These are phyloP conservation scores for Ceratocystis alfenasii DNA, from an alignment of 2,329 filamentous ascomycete genomes.

Conservation along the genomic window DNA sequence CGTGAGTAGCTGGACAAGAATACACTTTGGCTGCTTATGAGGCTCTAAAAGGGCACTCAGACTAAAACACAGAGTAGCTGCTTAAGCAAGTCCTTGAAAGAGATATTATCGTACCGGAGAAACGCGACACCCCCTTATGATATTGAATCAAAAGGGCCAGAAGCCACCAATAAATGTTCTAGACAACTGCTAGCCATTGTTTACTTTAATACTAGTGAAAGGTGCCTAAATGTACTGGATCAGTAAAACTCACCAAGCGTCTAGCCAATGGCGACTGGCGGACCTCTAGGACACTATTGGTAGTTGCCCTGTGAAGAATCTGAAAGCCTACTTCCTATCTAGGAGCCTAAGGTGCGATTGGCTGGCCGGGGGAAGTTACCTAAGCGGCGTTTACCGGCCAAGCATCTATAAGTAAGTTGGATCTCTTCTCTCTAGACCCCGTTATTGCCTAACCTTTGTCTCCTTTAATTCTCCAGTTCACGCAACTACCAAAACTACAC, in stretches of 20 bases:
- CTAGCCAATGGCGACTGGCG: neutral
- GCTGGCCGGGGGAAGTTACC: neutral
- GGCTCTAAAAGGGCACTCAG: too few relatives aligned
- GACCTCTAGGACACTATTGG: neutral
- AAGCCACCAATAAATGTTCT: too few relatives aligned
- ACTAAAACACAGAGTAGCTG: too few relatives aligned
- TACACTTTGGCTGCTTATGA: too few relatives aligned
- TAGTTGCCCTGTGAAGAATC: neutral
- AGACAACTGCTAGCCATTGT: too few relatives aligned
- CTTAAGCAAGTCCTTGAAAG: too few relatives aligned
- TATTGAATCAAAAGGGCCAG: too few relatives aligned
- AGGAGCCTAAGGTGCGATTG: neutral
- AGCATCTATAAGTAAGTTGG: neutral
- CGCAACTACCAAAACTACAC: constrained; percentile 3
- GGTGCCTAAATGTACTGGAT: neutral
- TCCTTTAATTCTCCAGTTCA: neutral
- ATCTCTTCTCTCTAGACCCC: neutral
- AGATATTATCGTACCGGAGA: too few relatives aligned
- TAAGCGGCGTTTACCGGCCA: neutral
- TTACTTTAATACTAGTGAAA: too few relatives aligned
- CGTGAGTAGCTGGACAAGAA: too few relatives aligned
- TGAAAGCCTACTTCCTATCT: neutral
- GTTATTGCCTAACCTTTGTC: neutral
- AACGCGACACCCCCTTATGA: too few relatives aligned
- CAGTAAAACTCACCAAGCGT: neutral